Base-by-base conservation (phyloP, 129 eudicot species). In the Mikania micrantha region DNA sequence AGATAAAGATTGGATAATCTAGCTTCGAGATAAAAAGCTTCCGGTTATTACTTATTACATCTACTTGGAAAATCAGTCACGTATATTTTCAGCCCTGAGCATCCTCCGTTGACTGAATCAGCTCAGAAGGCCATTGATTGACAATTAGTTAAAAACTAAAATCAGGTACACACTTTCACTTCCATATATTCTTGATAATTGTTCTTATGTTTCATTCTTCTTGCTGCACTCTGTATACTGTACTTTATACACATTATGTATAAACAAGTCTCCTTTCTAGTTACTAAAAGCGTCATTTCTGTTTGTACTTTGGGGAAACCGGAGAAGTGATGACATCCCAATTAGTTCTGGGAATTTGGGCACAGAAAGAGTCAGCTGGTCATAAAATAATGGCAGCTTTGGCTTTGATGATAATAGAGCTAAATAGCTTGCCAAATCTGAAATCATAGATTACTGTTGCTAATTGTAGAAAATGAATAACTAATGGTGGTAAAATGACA, bases 381-480 rank as follows among this genome's bases (percentile, higher is more conserved):
- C 85, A 87, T 71, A 85, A 50, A 44, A 78, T 94, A 64, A 35
- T 94, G 90, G 77, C 82, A 17, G 11, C 72, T 74, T 84, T 73
- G 97, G 95, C 65, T 94, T 87, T 69, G 82, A 85, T 58, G 90
- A 94, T 27, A 88, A 83, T 63, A 94, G 85, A 78, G 88, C 93
- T 61, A 71, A 83, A 54, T 85, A 94, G 78, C 75, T 94, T 50
- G 88, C 90, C 47, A 94, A 85, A 83, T 69, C 78, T 47, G 99
- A 90, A 82, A 83, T 62, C 22, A 15, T 21, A 69, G 64, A 41
- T 38, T 19, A 35, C 1, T 8, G 42, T 39, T 49, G 62, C 24
- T 45, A 45, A 24, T 2, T 74, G 24, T 31, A 53, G 44, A 36
- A 38, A 40, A 9, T 15, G 48, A 20, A 60, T 35, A 74, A 36